phyloP scores from a whole-genome alignment of 2,329 filamentous ascomycete species.

The Venturia nashicola region DNA sequence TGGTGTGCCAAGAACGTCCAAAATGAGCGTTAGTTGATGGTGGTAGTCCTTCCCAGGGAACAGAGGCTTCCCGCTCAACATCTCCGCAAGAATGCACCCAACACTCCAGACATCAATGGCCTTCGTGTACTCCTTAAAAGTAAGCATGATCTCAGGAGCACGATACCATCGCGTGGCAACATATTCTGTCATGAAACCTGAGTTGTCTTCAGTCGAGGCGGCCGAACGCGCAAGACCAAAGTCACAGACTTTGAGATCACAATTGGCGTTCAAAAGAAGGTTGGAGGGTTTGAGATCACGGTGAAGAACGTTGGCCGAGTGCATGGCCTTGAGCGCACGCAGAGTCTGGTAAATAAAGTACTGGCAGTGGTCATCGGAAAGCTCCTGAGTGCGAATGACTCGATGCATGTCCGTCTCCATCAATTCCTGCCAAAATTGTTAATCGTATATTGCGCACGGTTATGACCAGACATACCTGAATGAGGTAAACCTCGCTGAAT shows the following conservation, averaged over 20 bases:
- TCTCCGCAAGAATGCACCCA: constrained; percentile 94
- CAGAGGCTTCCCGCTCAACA: constrained; percentile 94
- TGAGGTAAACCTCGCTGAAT: constrained; percentile 96
- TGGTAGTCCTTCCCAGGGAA: constrained; percentile 99
- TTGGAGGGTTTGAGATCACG: constrained; percentile 97
- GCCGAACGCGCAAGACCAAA: constrained; percentile 93
- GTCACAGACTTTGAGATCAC: constrained; percentile 97
- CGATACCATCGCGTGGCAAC: constrained; percentile 98
- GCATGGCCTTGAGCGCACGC: constrained; percentile 96
- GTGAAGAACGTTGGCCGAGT: constrained; percentile 95
- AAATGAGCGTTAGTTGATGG: constrained; percentile 91
- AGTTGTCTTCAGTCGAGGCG: constrained; percentile 96
- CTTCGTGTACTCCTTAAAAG: constrained; percentile 99
- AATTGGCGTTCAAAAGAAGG: constrained; percentile 92
- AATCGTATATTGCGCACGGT: not conserved
- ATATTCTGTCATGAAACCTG: constrained; percentile 99
- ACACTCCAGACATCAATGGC: constrained; percentile 99
- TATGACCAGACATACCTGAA: constrained; percentile 52
- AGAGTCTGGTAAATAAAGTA: constrained; percentile 99
- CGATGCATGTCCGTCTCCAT: constrained; percentile 99
- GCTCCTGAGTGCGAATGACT: constrained; percentile 94
- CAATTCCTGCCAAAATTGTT: constrained; percentile 56
- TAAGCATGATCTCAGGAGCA: constrained; percentile 98
- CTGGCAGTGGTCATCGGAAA: constrained; percentile 98
- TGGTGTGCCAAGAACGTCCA: constrained; percentile 92